Evolutionary conservation across 306 rosid genomes (phyloP).

Genomic region (Bauhinia variegata): DNA sequence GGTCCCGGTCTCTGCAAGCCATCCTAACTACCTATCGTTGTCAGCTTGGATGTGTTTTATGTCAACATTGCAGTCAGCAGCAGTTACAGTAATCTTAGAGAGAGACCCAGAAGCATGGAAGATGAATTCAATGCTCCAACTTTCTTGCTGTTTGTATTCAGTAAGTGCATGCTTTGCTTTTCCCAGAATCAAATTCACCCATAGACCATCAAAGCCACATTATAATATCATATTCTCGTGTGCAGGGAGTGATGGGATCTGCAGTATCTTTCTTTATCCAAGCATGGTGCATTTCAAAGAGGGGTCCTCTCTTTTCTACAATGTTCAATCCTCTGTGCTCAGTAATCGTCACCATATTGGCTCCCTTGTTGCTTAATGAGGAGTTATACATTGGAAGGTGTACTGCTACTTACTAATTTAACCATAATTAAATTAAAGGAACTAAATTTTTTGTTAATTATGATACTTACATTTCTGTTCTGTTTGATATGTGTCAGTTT

Average conservation of each 20-base stretch:
- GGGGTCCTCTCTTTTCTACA: slow-evolving; percentile 58
- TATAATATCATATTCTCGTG: not conserved
- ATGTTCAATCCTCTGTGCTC: slow-evolving; percentile 55
- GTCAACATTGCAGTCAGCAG: slow-evolving; percentile 48
- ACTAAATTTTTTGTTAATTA: too few species aligned
- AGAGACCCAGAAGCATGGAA: slow-evolving; percentile 48
- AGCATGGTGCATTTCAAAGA: slow-evolving; percentile 62
- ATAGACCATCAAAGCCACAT: not conserved
- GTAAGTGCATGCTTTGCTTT: slow-evolving; percentile 16
- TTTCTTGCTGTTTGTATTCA: slow-evolving; percentile 26
- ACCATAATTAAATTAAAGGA: too few species aligned
- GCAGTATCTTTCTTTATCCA: slow-evolving; percentile 47
- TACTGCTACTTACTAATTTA: too few species aligned
- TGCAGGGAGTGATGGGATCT: slow-evolving; percentile 60
- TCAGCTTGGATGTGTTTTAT: slow-evolving; percentile 70
- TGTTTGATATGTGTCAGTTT: slow-evolving; percentile 35
- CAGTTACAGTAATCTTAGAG: slow-evolving; percentile 39
- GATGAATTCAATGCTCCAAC: slow-evolving; percentile 38
- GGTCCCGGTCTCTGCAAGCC: slow-evolving; percentile 58
- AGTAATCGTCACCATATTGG: slow-evolving; percentile 47
- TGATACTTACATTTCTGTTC: not conserved
- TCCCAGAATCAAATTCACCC: too few species aligned
- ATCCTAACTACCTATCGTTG: slow-evolving; percentile 51
- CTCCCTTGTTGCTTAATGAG: slow-evolving; percentile 56
- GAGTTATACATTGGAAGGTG: slow-evolving; percentile 40